A percentile compares a stretch with the other conserved stretches of the same genome.
phyloP scores from a whole-genome alignment of 768 basidiomycete species.

The Galerina marginata region DNA sequence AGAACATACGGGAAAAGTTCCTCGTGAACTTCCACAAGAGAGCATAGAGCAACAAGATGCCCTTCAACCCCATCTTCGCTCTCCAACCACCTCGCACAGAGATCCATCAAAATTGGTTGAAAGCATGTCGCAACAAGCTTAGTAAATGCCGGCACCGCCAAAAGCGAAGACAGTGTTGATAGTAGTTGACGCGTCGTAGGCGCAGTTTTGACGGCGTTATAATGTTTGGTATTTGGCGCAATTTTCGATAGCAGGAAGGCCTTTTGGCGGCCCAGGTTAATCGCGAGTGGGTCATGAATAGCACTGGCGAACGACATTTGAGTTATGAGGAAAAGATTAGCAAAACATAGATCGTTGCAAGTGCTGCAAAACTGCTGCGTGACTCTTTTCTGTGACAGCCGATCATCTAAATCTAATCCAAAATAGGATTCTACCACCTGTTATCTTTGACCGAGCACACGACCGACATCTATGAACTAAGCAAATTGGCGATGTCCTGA shows the following conservation, averaged over 20 bases:
- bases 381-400: background rate
- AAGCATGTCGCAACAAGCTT: slow-evolving; percentile 65
- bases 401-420: background rate
- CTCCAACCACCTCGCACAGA: slow-evolving; percentile 82
- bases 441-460: too few relatives aligned
- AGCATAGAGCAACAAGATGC: slow-evolving; percentile 56
- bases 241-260: slow-evolving; percentile 48
- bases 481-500: too few relatives aligned
- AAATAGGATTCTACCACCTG: too few relatives aligned
- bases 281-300: slow-evolving; percentile 61
- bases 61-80: slow-evolving; percentile 53
- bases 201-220: slow-evolving; percentile 41
- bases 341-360: too few relatives aligned
- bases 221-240: slow-evolving; percentile 47
- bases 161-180: slow-evolving; percentile 58
- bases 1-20: slow-evolving; percentile 72
- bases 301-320: slow-evolving; percentile 32
- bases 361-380: too few relatives aligned
- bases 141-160: slow-evolving; percentile 69
- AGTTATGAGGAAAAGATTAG: too few relatives aligned
- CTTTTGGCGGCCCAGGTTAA: slow-evolving; percentile 63
- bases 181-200: slow-evolving; percentile 51
- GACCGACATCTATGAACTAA: too few relatives aligned
- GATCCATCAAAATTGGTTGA: slow-evolving; percentile 77
- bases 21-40: slow-evolving; percentile 69